phyloP scores from a whole-genome alignment of 768 basidiomycete species.

The Russula abietina region DNA sequence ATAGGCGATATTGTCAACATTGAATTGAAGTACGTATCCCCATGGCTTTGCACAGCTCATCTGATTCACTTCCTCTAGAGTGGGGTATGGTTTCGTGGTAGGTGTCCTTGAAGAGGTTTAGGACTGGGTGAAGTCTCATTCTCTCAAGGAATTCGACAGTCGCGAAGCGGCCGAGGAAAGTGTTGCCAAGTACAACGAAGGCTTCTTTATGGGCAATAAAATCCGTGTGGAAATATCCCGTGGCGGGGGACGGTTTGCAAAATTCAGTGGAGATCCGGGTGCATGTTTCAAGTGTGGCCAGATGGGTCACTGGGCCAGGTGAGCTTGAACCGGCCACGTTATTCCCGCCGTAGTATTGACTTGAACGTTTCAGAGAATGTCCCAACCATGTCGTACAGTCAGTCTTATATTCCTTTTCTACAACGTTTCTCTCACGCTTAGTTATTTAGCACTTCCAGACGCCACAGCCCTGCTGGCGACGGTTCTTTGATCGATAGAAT shows the following conservation, averaged over 20 bases:
- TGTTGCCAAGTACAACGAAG: constrained; percentile 83
- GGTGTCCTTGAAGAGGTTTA: constrained; percentile 30
- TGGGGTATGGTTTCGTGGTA: constrained; percentile 89
- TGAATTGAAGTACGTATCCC: constrained; percentile 69
- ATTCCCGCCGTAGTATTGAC: constrained; percentile 11
- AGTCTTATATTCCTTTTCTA: constrained; percentile 29
- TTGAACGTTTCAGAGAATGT: constrained; percentile 54
- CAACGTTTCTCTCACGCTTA: constrained; percentile 27
- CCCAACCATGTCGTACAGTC: constrained; percentile 50
- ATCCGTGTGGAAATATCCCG: constrained; percentile 84
- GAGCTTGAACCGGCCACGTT: constrained; percentile 26
- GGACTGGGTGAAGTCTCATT: background rate
- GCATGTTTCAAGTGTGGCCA: constrained; percentile 86
- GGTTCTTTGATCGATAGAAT: constrained; percentile 53
- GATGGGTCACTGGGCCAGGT: constrained; percentile 88
- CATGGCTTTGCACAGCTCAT: background rate
- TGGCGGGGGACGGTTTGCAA: constrained; percentile 74
- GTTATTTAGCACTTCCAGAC: constrained; percentile 36
- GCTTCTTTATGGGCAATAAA: constrained; percentile 88
- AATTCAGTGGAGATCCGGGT: constrained; percentile 78
- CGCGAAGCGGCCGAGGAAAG: constrained; percentile 81
- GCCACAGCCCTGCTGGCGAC: constrained; percentile 37
- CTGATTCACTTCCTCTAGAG: constrained; percentile 39
- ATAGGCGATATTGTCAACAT: constrained; percentile 70
- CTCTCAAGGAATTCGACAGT: constrained; percentile 69